Evolutionary conservation across 768 basidiomycete species (phyloP).

Genomic region (Rhizopogon sp.): DNA sequence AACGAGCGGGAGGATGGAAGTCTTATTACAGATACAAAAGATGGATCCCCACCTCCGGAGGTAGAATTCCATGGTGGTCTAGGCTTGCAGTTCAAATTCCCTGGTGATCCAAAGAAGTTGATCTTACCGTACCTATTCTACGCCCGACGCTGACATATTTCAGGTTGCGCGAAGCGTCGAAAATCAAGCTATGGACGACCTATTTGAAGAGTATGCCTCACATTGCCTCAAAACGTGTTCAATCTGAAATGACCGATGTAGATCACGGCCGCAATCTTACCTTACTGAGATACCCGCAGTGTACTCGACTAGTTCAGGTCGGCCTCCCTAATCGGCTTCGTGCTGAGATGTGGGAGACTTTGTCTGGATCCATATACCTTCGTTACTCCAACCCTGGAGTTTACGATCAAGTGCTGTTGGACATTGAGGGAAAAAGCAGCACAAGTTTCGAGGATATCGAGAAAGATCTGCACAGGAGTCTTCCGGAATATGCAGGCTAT

Average conservation of each 20-base stretch:
- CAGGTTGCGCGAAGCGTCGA: slow-evolving; percentile 85
- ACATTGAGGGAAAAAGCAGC: slow-evolving; percentile 72
- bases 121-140: slow-evolving; percentile 16
- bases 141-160: slow-evolving; percentile 7
- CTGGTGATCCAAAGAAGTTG: slow-evolving; percentile 89
- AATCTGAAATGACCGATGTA: slow-evolving; percentile 25
- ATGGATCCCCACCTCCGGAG: slow-evolving; percentile 39
- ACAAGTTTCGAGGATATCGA: slow-evolving; percentile 98
- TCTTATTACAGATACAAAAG: slow-evolving; percentile 50
- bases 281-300: slow-evolving; percentile 91
- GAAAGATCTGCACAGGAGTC: slow-evolving; percentile 92
- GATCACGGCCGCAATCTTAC: slow-evolving; percentile 95
- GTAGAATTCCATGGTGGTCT: slow-evolving; percentile 71
- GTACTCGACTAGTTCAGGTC: slow-evolving; percentile 95
- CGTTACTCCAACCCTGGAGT: slow-evolving; percentile 83
- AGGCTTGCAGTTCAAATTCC: slow-evolving; percentile 82
- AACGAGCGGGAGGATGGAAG: slow-evolving; percentile 69
- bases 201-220: slow-evolving; percentile 69
- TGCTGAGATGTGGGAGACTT: slow-evolving; percentile 97
- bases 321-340: slow-evolving; percentile 91
- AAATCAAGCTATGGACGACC: slow-evolving; percentile 91
- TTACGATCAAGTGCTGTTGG: slow-evolving; percentile 70
- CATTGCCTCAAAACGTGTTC: neutral
- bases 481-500: slow-evolving; percentile 97
- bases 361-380: slow-evolving; percentile 90